Base-by-base conservation (phyloP, 495 filamentous ascomycete species). In the Penicillium coffeae region DNA sequence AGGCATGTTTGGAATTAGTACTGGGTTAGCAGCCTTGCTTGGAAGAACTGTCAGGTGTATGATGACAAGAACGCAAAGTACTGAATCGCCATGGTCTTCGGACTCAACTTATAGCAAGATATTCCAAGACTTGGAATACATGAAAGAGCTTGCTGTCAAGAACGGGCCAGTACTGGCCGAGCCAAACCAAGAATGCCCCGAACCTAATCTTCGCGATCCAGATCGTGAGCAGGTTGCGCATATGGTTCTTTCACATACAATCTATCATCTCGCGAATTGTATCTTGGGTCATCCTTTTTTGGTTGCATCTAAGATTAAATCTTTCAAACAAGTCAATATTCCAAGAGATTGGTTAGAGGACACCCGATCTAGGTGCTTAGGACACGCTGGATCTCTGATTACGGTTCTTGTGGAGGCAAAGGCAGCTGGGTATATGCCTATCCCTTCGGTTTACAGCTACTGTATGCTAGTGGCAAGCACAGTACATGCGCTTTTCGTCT, bases 201-300 rank as follows among this genome's bases (percentile, higher is more conserved):
- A 36, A 22, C 33, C 8, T 21, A 38, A 52, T 6, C 42, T 42
- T 21, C 35, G 45, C 2, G 45, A 44, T 22, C 21, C 48, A 20
- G 45, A 62, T 37, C 51, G 54, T 27, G 51, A 58, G 27, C 51
- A 53, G 19, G 51, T 49, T n/a, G 50, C 51, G 8, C 63, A 59
- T 13, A 46, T 65, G 47, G 52, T 65, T 5, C 54, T 63, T 18
- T 58, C 62, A 15, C 49, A 52, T 37, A 55, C 62, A 1, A 19
- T 65, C n/a, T 68, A 55, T 38, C 55, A 60, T 36, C 50, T 63
- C 14, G 35, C 43, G 12, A 55, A 60, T 32, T 68, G 64, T 42
- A 54, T 65, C 27, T 47, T 68, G n/a, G 52, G 54, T 13, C 64
- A 68, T 43, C 64, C 62, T 3, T 62, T 65, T 36, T 47, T 63